Evolutionary conservation across 305 asterid species (phyloP).

Genomic region (Fraxinus greggii): DNA sequence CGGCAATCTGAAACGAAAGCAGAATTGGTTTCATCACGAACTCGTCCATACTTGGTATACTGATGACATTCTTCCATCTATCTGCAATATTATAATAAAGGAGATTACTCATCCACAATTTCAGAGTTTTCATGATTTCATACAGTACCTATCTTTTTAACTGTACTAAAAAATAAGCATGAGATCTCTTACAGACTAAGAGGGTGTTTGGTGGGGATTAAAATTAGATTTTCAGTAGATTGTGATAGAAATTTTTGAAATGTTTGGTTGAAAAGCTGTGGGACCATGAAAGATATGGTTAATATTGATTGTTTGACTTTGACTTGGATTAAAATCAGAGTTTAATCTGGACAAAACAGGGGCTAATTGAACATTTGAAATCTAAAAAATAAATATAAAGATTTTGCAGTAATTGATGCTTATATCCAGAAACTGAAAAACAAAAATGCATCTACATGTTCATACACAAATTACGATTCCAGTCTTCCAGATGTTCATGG

Average conservation of each 20-base stretch:
- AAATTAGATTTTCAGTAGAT: too few relatives aligned
- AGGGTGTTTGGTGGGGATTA: too few relatives aligned
- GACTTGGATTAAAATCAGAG: too few relatives aligned
- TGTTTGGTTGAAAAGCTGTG: too few relatives aligned
- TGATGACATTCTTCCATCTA: conserved; percentile 81
- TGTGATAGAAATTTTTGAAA: too few relatives aligned
- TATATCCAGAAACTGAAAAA: background rate
- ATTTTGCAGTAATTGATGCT: background rate
- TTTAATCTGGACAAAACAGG: too few relatives aligned
- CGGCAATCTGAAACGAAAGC: conserved; percentile 87
- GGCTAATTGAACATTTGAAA: conserved; percentile 12
- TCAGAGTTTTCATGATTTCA: conserved; percentile 7
- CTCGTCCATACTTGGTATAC: conserved; percentile 76
- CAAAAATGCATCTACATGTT: background rate
- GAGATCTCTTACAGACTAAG: conserved; percentile 3
- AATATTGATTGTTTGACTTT: too few relatives aligned
- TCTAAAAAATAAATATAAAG: conserved; percentile 10
- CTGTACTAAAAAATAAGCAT: background rate
- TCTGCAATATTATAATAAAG: conserved; percentile 52
- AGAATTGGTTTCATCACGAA: conserved; percentile 79
- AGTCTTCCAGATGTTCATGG: background rate
- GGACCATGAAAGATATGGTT: too few relatives aligned
- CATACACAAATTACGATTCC: background rate
- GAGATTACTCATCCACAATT: conserved; percentile 9
- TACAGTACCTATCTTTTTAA: background rate